Percentiles rank a stretch among this genome's conserved stretches.
Conservation (phyloP, 768 basidiomycete species). For the Boletus sp. region DNA sequence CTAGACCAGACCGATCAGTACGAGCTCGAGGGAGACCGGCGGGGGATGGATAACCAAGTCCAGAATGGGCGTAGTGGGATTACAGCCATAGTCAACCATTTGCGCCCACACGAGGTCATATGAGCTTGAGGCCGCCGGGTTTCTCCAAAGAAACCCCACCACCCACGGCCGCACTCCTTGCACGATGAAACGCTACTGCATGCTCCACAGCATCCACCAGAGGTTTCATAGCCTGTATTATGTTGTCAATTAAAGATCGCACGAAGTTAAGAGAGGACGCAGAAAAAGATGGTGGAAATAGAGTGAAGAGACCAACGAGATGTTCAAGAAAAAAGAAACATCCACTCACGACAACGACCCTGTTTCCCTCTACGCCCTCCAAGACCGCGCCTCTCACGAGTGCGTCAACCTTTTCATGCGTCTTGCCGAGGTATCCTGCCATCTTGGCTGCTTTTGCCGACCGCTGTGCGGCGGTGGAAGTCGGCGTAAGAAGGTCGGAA, state of each 20-base stretch:
- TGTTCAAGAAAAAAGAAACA: conserved; percentile 15
- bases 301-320: neutral
- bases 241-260: neutral
- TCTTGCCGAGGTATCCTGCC: conserved; percentile 77
- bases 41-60: too few relatives aligned
- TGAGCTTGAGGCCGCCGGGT: conserved; percentile 3
- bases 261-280: neutral
- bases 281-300: neutral
- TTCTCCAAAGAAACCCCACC: conserved; percentile 11
- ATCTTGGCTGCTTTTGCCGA: conserved; percentile 83
- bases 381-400: conserved; percentile 63
- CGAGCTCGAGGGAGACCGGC: neutral
- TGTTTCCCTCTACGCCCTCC: conserved; percentile 58
- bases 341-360: conserved; percentile 61
- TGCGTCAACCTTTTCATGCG: conserved; percentile 77
- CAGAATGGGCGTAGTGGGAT: too few relatives aligned
- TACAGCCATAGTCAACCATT: neutral
- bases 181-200: conserved; percentile 61
- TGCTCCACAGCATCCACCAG: conserved; percentile 70
- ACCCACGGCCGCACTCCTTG: conserved; percentile 25
- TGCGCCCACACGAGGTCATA: conserved; percentile 1
- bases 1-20: neutral
- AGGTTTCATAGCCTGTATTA: conserved; percentile 70
- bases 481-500: conserved; percentile 51
- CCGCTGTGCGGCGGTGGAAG: conserved; percentile 63